phyloP scores from a whole-genome alignment of 495 filamentous ascomycete species.

The Sabuloglossum arenarium region DNA sequence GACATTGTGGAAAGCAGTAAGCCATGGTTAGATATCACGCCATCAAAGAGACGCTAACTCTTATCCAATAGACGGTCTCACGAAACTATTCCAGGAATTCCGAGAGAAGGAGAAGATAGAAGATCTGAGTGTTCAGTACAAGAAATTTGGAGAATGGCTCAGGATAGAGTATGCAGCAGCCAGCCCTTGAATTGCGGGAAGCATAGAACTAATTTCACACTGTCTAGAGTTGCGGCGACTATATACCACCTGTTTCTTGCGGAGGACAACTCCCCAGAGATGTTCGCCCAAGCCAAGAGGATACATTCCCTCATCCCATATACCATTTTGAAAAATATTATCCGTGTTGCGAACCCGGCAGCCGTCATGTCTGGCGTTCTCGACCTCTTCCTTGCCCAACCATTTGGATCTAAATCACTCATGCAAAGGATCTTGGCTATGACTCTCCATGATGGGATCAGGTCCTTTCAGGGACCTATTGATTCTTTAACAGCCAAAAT shows the following conservation, averaged over 20 bases:
- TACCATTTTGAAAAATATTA: conserved; percentile 82
- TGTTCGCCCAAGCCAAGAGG: conserved; percentile 82
- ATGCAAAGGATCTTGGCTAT: conserved; percentile 85
- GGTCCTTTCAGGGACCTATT: conserved; percentile 62
- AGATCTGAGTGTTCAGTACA: conserved; percentile 82
- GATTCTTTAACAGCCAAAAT: conserved; percentile 55
- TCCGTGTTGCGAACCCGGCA: conserved; percentile 86
- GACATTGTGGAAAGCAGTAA: conserved; percentile 61
- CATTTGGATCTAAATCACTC: conserved; percentile 72
- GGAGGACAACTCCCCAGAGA: conserved; percentile 89
- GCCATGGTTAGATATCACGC: conserved; percentile 12
- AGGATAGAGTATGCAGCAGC: conserved; percentile 48
- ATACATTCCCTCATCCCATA: conserved; percentile 92
- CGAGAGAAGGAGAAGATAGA: conserved; percentile 64
- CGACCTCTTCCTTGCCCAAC: conserved; percentile 88
- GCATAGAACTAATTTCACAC: neutral
- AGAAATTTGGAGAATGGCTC: conserved; percentile 96
- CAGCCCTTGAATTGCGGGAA: neutral
- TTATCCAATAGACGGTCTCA: conserved; percentile 46
- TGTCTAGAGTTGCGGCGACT: conserved; percentile 61
- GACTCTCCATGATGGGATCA: conserved; percentile 79
- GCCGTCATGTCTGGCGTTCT: conserved; percentile 85
- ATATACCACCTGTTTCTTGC: conserved; percentile 95
- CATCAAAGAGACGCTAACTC: neutral
- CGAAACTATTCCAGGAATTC: conserved; percentile 84